phyloP scores from a whole-genome alignment of 768 basidiomycete species.

The Suillus subluteus region DNA sequence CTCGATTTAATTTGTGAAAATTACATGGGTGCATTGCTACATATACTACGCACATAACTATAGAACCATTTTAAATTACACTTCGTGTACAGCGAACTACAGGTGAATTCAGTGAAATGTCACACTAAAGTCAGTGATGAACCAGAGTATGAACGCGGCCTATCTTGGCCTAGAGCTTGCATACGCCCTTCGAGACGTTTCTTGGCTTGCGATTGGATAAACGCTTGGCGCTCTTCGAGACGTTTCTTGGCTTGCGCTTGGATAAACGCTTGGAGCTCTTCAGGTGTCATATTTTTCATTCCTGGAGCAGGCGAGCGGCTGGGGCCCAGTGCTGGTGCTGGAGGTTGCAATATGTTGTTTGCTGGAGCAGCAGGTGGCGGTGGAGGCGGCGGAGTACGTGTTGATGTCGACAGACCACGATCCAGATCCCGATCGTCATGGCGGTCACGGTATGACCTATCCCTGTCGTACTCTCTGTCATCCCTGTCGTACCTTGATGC shows the following conservation, averaged over 20 bases:
- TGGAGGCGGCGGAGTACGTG: slow-evolving; percentile 49
- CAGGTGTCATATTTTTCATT: slow-evolving; percentile 80
- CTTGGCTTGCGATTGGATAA: slow-evolving; percentile 77
- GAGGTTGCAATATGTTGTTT: slow-evolving; percentile 42
- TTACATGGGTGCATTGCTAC: not conserved
- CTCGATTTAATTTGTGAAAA: not conserved
- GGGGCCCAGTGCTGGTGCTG: slow-evolving; percentile 55
- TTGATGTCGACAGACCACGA: slow-evolving; percentile 36
- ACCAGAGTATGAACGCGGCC: no score
- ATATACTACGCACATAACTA: not conserved
- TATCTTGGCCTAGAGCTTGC: slow-evolving; percentile 65
- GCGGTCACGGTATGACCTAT: slow-evolving; percentile 32
- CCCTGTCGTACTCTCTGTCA: slow-evolving; percentile 42
- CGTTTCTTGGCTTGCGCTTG: slow-evolving; percentile 80
- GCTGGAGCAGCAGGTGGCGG: slow-evolving; percentile 52
- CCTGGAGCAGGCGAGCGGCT: slow-evolving; percentile 61
- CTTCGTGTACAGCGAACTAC: no score
- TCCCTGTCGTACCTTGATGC: slow-evolving; percentile 37
- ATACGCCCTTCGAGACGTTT: slow-evolving; percentile 84
- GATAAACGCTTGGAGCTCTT: slow-evolving; percentile 78
- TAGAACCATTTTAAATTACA: not conserved
- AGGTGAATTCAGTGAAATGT: no score
- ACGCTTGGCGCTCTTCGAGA: slow-evolving; percentile 82
- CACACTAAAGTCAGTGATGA: no score
- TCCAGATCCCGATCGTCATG: slow-evolving; percentile 41